Percentiles rank a stretch among this genome's conserved stretches.
These are phyloP conservation scores for Angophora floribunda DNA, from an alignment of 345 rosid genomes.

Conservation along the genomic window DNA sequence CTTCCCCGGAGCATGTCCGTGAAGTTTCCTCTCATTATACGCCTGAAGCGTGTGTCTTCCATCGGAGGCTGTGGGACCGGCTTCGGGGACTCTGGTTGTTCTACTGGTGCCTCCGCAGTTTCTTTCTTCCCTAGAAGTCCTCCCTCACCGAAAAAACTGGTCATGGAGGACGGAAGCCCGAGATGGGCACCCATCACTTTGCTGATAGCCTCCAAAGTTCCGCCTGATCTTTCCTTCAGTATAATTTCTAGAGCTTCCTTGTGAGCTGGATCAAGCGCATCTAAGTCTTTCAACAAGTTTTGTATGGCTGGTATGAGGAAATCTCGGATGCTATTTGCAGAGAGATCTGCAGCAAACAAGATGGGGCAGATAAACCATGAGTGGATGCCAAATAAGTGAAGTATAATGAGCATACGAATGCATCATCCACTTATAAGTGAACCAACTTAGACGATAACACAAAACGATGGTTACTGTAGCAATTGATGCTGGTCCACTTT, in stretches of 20 bases:
- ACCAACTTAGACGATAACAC: not conserved
- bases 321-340: constrained; percentile 60
- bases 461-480: not conserved
- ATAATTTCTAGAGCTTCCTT: constrained; percentile 94
- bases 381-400: not conserved
- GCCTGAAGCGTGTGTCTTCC: constrained; percentile 88
- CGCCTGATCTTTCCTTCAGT: constrained; percentile 84
- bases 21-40: constrained; percentile 89
- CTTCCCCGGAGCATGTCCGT: constrained; percentile 80
- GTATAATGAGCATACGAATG: not conserved
- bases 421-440: not conserved
- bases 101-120: constrained; percentile 13
- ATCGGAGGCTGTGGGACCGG: constrained; percentile 11
- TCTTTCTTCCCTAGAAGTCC: constrained; percentile 84
- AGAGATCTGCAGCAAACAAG: constrained; percentile 44
- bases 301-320: constrained; percentile 75
- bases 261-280: constrained; percentile 90
- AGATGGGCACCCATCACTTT: constrained; percentile 97
- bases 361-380: not conserved
- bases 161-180: constrained; percentile 81
- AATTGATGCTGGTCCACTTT: not conserved
- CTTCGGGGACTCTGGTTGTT: constrained; percentile 46
- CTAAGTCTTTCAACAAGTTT: constrained; percentile 76
- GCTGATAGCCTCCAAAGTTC: constrained; percentile 68
- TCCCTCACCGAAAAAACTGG: constrained; percentile 83